Percentiles rank a stretch among this genome's conserved stretches.
These are phyloP conservation scores for Fusarium dimerum DNA, from an alignment of 2,329 filamentous ascomycete species.

Conservation along the genomic window DNA sequence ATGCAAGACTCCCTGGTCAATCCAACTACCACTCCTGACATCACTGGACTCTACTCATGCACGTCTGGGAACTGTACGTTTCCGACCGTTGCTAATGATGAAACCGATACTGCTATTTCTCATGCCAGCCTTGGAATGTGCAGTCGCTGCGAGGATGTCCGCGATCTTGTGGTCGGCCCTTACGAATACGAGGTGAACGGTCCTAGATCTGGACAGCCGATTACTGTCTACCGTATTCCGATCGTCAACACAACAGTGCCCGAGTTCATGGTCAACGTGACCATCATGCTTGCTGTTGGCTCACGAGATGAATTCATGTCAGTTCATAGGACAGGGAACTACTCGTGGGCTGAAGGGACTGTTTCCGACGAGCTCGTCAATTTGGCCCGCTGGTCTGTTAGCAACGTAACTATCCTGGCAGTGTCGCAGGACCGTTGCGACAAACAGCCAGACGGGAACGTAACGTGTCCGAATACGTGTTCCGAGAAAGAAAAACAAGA, in stretches of 20 bases:
- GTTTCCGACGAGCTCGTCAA: neutral
- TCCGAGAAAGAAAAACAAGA: neutral
- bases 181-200: neutral
- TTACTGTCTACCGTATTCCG: neutral
- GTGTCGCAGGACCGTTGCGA: neutral
- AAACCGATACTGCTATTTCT: neutral
- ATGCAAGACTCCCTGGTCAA: constrained; percentile 4
- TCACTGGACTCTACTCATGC: neutral
- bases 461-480: neutral
- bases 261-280: neutral
- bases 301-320: neutral
- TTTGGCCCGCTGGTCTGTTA: neutral
- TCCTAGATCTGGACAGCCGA: neutral
- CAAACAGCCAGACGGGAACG: neutral
- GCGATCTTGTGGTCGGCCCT: neutral
- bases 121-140: constrained; percentile 2
- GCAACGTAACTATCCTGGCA: neutral
- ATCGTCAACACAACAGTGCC: neutral
- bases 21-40: constrained; percentile 1
- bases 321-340: neutral
- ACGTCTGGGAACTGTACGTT: neutral
- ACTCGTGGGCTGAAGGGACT: neutral
- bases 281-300: neutral
- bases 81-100: neutral
- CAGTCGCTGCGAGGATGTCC: neutral